Base-by-base conservation (phyloP, 768 basidiomycete species). In the Collybia sordida region DNA sequence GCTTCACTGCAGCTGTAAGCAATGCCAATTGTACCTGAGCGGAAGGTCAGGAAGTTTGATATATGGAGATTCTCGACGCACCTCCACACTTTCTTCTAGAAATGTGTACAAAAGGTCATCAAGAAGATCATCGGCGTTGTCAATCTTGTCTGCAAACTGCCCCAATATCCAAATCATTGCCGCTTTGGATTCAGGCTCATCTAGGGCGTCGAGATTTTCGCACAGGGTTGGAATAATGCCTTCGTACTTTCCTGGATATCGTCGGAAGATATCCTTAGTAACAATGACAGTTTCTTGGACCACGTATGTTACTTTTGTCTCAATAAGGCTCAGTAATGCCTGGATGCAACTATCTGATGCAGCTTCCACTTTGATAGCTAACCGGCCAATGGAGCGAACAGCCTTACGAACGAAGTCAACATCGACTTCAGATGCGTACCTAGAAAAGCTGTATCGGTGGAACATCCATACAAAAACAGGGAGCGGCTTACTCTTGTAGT, bases 111-210 rank as follows among this genome's bases (percentile, higher is more conserved):
- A 70, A 28, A 96, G 73, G 55, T 96, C 96, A 60, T 99, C 97
- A 65, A 99, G 73, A 49, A 99, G 76, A 58, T 98, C 95, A 61
- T 98, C 94, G 7, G 87, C 90, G 60, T 98, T 98, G 55, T 97
- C 92, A 51, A 99, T 98, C 59, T 86, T 81, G 65, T 98, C 83
- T 25, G 97, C 90, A 61, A 93, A 98, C 70, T 99, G 93, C 0
- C 97, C 97, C 28, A 98, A 72, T 61, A 98, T 93, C 97, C 97
- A 99, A 25, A 99, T 82, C 85, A 99, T 97, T 8, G 94, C 88
- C 2, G 96, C 88, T 64, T 98, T 98, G 18, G 95, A 86, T 69
- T 99, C 97, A 0, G 97, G 89, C 62, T 98, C 97, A 58, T 98
- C 96, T 42, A 98, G 71, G 7, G 81, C 78, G 64, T 98, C 95